Evolutionary conservation across 1,284 basidiomycete genomes (phyloP), one percentile per base, ranked within the genome.

Genomic region (Coniferiporia weirii): DNA sequence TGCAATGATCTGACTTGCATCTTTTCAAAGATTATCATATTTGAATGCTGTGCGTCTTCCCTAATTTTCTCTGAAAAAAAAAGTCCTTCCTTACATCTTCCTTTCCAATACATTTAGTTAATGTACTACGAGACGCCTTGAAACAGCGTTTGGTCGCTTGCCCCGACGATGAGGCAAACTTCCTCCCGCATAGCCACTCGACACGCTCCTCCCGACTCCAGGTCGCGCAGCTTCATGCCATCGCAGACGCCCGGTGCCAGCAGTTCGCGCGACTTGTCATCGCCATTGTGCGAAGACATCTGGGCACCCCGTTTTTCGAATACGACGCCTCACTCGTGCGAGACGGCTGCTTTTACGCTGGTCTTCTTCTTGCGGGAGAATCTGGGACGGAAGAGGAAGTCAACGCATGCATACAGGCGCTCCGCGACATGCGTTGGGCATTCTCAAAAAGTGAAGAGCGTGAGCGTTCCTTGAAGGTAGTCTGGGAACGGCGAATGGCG

Each of bases 381-480:
- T 71, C 71, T 8, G 82, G 81, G 13, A 71, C 78, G 20, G 83
- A 87, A 52, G 88, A 91, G 22, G 88, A 89, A 45, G 80, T 92
- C 20, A 75, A 80, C 36, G 71, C 84, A 9, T 93, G 89, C 66
- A 72, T 94, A 0, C 76, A 80, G 17, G 89, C 90, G 4, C 78
- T 95, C 13, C 74, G 80, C 9, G 83, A 90, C 68, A 87, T 92
- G 79, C 81, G 83, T 10, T 95, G 92, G 91, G 83, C 81, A 3
- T 89, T 85, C 68, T 85, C 85, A 10, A 86, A 85, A 67, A 84
- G 81, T 59, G 82, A 85, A 58, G 89, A 91, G 66, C 77, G 85
- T 46, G 81, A 83, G 65, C 80, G 82, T 61, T 82, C 80, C 0
- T 73, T 91, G 50, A 76, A 76, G 58, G 75, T 80, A 66, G 76